Evolutionary conservation across 768 basidiomycete genomes (phyloP), one percentile per base, ranked within the genome.

Genomic region (Tylopilus cervinicoccineus): DNA sequence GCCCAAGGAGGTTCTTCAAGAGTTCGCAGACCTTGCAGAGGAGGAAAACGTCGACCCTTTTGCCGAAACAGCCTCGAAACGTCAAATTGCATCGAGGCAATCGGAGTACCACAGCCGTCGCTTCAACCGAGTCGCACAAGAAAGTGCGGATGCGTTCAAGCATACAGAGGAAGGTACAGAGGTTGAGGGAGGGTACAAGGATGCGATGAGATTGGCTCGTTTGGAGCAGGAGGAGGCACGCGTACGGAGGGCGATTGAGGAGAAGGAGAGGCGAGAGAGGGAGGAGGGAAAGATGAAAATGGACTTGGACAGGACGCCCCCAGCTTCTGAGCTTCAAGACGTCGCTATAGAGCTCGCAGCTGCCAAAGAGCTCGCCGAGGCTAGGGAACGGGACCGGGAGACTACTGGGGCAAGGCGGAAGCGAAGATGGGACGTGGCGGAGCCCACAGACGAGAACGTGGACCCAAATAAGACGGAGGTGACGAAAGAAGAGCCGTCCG

Each of bases 101-200:
- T 88, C 84, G 43, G 95, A 96, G 65, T 99, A 98, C 64, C 95
- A 98, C 65, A 84, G 87, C 61, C 81, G 93, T 49, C 81, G 93
- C 34, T 97, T 97, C 67, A 81, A 79, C 59, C 84, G 96, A 42
- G 80, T 85, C 50, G 86, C 85, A 24, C 80, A 86, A 52, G 88
- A 88, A 34, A 88, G 90, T 45, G 80, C 78, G 9, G 88, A 92
- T 69, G 89, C 83, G 0, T 93, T 91, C 58, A 72, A 79, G 50
- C 76, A 83, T 31, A 75, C 61, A 4, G 80, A 81, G 50, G 88
- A 86, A 45, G 86, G 83, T 0, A 74, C 74, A 54, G 80, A 82
- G 24, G 76, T 78, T 1, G 90, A 92, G 62, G 91, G 92, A 38
- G 88, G 89, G 4, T 99, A 98, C 67, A 94, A 90, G 64, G 95